Percentiles rank a stretch among this genome's conserved stretches.
Evolutionary conservation across 495 filamentous ascomycete genomes (phyloP).

Genomic region (Tuber melanosporum): DNA sequence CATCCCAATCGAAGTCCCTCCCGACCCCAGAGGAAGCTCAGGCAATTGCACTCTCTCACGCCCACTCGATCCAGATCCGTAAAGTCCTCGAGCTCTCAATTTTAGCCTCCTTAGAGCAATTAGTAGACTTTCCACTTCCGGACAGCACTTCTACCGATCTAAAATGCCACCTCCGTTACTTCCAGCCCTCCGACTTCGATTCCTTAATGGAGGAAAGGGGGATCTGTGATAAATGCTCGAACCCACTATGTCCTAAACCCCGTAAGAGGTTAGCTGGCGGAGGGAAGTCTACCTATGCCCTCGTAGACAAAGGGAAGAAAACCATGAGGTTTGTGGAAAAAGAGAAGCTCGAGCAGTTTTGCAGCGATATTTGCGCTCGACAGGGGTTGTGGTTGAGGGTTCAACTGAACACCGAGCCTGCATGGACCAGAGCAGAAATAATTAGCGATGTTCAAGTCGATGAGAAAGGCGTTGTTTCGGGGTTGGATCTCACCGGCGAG

Average conservation of each 20-base stretch:
- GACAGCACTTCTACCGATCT: slow-evolving; percentile 51
- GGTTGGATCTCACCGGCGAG: slow-evolving; percentile 22
- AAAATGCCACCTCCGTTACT: slow-evolving; percentile 56
- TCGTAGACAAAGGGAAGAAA: slow-evolving; percentile 50
- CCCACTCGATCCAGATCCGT: slow-evolving; percentile 66
- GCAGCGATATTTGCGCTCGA: slow-evolving; percentile 68
- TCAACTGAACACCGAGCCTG: slow-evolving; percentile 70
- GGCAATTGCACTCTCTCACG: slow-evolving; percentile 69
- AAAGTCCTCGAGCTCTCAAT: slow-evolving; percentile 67
- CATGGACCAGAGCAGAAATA: slow-evolving; percentile 63
- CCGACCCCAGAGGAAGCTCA: slow-evolving; percentile 48
- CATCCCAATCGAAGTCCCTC: slow-evolving; percentile 43
- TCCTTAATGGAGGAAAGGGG: slow-evolving; percentile 80
- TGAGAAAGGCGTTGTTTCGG: slow-evolving; percentile 26
- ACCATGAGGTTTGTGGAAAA: slow-evolving; percentile 55
- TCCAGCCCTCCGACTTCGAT: slow-evolving; percentile 81
- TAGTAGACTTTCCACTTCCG: slow-evolving; percentile 57
- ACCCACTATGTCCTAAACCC: slow-evolving; percentile 61
- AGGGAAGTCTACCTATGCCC: slow-evolving; percentile 49
- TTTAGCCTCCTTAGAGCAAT: slow-evolving; percentile 60
- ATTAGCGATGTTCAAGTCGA: slow-evolving; percentile 45
- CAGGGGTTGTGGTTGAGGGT: slow-evolving; percentile 76
- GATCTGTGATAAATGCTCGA: slow-evolving; percentile 70
- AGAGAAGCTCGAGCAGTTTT: slow-evolving; percentile 78
- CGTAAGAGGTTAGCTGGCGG: slow-evolving; percentile 43